Conservation (phyloP, 768 basidiomycete species). For the Mycena galericulata region DNA sequence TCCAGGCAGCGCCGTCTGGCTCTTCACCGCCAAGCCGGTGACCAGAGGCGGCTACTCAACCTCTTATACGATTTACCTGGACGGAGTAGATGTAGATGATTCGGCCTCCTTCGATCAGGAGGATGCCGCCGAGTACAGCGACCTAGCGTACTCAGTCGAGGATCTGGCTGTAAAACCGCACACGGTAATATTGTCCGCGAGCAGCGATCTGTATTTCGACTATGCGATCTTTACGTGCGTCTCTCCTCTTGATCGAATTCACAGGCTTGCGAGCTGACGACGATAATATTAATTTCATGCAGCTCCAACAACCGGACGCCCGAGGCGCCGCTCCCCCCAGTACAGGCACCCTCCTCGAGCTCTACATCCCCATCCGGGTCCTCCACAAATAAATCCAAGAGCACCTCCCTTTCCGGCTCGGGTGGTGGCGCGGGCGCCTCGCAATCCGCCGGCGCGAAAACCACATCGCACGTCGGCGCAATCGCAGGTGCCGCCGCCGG, state of each 20-base stretch:
- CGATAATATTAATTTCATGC: background rate
- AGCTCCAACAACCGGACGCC: slow-evolving; percentile 25
- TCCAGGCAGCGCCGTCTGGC: slow-evolving; percentile 21
- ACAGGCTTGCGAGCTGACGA: background rate
- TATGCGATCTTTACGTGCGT: slow-evolving; percentile 32
- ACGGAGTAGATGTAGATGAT: slow-evolving; percentile 3
- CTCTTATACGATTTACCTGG: slow-evolving; percentile 21
- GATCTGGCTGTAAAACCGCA: slow-evolving; percentile 4
- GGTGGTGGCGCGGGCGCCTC: background rate
- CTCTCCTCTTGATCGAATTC: background rate
- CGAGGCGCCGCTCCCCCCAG: slow-evolving; percentile 21
- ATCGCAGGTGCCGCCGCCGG: slow-evolving; percentile 19
- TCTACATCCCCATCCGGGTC: slow-evolving; percentile 8
- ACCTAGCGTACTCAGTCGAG: slow-evolving; percentile 13
- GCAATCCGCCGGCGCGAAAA: background rate
- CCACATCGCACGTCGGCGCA: background rate
- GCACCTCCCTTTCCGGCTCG: background rate
- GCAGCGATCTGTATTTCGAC: slow-evolving; percentile 17
- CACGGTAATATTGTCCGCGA: background rate
- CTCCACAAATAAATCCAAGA: too few species aligned
- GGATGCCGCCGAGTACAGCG: slow-evolving; percentile 22
- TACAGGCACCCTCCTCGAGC: background rate
- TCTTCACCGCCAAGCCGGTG: slow-evolving; percentile 30
- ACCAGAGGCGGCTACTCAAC: background rate
- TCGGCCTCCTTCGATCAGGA: background rate